A percentile compares a stretch with the other conserved stretches of the same genome.
Evolutionary conservation across 140 eudicot genomes (phyloP).

Genomic region (Stevia rebaudiana): DNA sequence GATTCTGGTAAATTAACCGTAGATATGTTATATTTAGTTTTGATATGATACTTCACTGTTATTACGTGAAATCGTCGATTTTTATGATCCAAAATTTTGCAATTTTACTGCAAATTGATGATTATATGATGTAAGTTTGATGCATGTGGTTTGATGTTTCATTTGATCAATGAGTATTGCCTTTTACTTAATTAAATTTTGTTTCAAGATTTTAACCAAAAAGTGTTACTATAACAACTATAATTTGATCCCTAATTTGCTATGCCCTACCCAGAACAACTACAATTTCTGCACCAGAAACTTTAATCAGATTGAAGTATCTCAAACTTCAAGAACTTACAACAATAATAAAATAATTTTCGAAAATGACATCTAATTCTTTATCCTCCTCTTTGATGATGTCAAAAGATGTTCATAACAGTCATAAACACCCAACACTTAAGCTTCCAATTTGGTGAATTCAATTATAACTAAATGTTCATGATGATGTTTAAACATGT

Average conservation of each 20-base stretch:
- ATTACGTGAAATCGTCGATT: no score
- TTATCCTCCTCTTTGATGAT: no score
- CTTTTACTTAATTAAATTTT: not conserved
- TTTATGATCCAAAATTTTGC: not conserved
- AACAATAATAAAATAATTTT: no score
- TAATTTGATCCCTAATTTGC: no score
- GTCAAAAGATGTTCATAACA: no score
- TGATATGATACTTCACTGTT: not conserved
- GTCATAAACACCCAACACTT: no score
- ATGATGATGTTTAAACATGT: not conserved
- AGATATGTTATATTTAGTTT: no score
- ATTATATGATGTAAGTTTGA: not conserved
- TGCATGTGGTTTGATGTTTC: not conserved
- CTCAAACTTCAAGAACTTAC: no score
- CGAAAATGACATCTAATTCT: no score
- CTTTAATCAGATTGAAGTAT: not conserved
- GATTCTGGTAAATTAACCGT: no score
- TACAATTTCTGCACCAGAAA: not conserved
- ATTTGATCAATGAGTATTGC: not conserved
- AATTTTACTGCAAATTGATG: not conserved
- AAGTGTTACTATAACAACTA: not conserved
- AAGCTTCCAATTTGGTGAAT: no score
- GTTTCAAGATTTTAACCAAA: not conserved
- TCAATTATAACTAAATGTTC: no score
- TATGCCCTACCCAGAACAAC: not conserved